A percentile compares a stretch with the other conserved stretches of the same genome.
Conservation (phyloP, 2,329 filamentous ascomycete genomes). For the Raffaelea ambrosiae region DNA sequence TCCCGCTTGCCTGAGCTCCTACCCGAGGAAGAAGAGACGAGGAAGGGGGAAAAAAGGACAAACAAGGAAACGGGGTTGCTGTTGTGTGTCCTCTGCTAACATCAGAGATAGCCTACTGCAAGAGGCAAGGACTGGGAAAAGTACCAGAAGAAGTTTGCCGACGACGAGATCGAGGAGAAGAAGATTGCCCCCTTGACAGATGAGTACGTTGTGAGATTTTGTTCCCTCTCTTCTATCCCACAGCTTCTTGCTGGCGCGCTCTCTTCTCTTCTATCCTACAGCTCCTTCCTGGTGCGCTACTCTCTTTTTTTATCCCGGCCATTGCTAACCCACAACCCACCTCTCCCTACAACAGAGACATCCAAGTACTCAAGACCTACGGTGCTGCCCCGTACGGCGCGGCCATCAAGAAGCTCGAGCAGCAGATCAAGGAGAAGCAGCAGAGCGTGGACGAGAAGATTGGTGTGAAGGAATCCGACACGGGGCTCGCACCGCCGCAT, state of each 20-base stretch:
- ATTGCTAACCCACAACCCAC: slow-evolving; percentile 14
- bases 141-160: slow-evolving; percentile 93
- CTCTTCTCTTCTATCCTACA: too few relatives aligned
- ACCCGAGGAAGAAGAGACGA: too few relatives aligned
- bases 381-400: slow-evolving; percentile 92
- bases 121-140: slow-evolving; percentile 96
- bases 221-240: not conserved
- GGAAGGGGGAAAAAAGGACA: too few relatives aligned
- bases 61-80: too few relatives aligned
- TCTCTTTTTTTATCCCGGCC: too few relatives aligned
- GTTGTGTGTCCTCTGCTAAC: too few relatives aligned
- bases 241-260: too few relatives aligned
- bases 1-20: not conserved
- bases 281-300: too few relatives aligned
- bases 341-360: slow-evolving; percentile 71
- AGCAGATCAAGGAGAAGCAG: slow-evolving; percentile 99
- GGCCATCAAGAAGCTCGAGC: slow-evolving; percentile 92
- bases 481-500: slow-evolving; percentile 93
- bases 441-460: slow-evolving; percentile 99
- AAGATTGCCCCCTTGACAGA: slow-evolving; percentile 97
- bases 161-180: slow-evolving; percentile 98
- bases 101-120: slow-evolving; percentile 92
- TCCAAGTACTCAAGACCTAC: slow-evolving; percentile 98
- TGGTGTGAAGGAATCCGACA: slow-evolving; percentile 94
- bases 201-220: slow-evolving; percentile 59